phyloP scores from a whole-genome alignment of 352 stramenopile species.

The Peronospora belbahrii region DNA sequence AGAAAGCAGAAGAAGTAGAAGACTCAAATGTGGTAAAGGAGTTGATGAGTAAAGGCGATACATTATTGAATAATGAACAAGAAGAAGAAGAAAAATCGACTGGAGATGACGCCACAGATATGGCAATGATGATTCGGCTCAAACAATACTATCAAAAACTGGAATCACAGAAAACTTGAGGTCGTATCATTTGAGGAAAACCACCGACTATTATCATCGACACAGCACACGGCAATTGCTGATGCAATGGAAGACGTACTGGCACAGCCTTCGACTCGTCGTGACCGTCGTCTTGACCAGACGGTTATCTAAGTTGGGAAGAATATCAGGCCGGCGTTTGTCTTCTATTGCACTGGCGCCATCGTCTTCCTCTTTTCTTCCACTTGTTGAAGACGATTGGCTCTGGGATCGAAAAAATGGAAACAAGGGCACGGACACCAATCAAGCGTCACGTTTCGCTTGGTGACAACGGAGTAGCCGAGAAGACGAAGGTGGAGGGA shows the following conservation, averaged over 20 bases:
- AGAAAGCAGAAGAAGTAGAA: constrained; percentile 1
- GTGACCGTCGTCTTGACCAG: constrained; percentile 51
- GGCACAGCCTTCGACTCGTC: constrained; percentile 48
- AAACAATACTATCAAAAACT: constrained; percentile 49
- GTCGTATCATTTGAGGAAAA: constrained; percentile 56
- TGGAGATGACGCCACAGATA: constrained; percentile 19
- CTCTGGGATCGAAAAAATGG: constrained; percentile 46
- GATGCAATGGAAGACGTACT: constrained; percentile 72
- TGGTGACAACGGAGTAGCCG: constrained; percentile 3
- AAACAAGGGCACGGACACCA: constrained; percentile 30
- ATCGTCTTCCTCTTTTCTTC: constrained; percentile 27
- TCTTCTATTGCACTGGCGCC: constrained; percentile 30
- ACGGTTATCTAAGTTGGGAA: constrained; percentile 48
- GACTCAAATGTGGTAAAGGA: not conserved
- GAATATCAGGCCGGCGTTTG: constrained; percentile 41
- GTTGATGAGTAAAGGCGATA: not conserved
- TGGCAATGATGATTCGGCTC: constrained; percentile 33
- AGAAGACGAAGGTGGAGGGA: constrained; percentile 20
- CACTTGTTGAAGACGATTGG: constrained; percentile 36
- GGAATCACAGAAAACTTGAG: constrained; percentile 47
- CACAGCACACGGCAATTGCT: constrained; percentile 54
- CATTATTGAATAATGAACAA: not conserved
- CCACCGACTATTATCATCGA: constrained; percentile 51
- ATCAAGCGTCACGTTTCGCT: constrained; percentile 24
- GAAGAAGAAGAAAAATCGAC: too few species aligned